Evolutionary conservation across 495 filamentous ascomycete species (phyloP), one percentile per base, ranked within the genome.

Genomic region (Daldinia vernicosa): DNA sequence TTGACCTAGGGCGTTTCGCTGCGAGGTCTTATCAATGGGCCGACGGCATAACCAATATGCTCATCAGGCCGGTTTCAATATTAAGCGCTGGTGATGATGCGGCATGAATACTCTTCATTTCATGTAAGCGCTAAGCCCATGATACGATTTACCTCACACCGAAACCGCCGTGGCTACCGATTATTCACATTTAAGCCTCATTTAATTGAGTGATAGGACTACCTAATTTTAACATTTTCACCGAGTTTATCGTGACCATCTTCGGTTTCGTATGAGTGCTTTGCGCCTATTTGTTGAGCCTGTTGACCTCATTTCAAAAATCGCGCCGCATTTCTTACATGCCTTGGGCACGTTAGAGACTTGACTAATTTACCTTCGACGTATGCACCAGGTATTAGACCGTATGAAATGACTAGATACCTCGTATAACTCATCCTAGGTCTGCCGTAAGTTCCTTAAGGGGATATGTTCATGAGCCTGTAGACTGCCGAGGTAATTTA

Each of bases 61-160:
- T 24, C 43, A 19, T 24, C 19, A 47, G 17, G 9, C 43, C 43
- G 43, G 43, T 47, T 22, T 22, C 17, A 47, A 24, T 47, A 4
- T 22, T 47, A 47, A 47, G 43, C 43, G 43, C 43, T 47, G 43
- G 43, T 24, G 43, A 47, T 47, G 7, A 47, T 47, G 7, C 43
- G 43, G 43, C 19, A 47, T 24, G 43, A 47, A 47, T 47, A 47
- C 22, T 47, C 43, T 47, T 47, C 43, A 47, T 47, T 47, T 47
- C 43, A 12, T 2, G 19, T 47, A 47, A 47, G 43, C 43, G 43
- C 43, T 47, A 47, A 47, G 4, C 19, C 17, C 17, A 47, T 47
- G 43, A 47, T 47, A 24, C 43, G 43, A 47, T 24, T 47, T 24
- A 12, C 43, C 43, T 47, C 43, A 24, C 43, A 24, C 19, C 43